These are phyloP conservation scores for Takashimella tepidaria DNA, from an alignment of 1,284 basidiomycete genomes.

Conservation along the genomic window DNA sequence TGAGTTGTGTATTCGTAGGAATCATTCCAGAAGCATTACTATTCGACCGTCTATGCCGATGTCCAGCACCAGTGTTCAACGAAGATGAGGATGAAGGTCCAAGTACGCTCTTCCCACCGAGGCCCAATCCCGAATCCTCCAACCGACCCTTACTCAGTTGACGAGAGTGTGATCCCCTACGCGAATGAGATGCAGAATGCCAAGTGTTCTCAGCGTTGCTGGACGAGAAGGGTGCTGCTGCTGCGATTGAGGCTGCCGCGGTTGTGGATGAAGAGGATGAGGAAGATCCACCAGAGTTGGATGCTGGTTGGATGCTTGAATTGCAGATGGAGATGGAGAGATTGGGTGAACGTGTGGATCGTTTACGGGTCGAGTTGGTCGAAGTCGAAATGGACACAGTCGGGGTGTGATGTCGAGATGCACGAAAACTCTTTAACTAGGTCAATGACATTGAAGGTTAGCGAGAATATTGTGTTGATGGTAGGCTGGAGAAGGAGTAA, in stretches of 20 bases:
- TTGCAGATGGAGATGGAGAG: conserved; percentile 1
- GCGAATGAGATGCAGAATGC: no score
- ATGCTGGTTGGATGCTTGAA: no score
- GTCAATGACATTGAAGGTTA: not conserved
- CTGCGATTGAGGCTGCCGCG: no score
- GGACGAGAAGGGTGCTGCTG: not conserved
- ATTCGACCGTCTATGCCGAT: not conserved
- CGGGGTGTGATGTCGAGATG: conserved; percentile 19
- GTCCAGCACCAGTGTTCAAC: conserved; percentile 1
- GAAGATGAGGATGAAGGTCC: not conserved
- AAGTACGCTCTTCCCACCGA: not conserved
- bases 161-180: not conserved
- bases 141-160: not conserved
- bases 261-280: conserved; percentile 4
- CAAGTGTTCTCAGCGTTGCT: not conserved
- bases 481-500: no score
- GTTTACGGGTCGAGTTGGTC: conserved; percentile 10
- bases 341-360: conserved; percentile 7
- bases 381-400: conserved; percentile 9
- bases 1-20: not conserved
- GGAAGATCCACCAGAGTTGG: no score
- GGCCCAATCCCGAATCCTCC: not conserved
- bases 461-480: not conserved
- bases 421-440: conserved; percentile 41
- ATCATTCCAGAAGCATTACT: conserved; percentile 5